phyloP scores from a whole-genome alignment of 306 rosid species.

The Sicyos baderoa region DNA sequence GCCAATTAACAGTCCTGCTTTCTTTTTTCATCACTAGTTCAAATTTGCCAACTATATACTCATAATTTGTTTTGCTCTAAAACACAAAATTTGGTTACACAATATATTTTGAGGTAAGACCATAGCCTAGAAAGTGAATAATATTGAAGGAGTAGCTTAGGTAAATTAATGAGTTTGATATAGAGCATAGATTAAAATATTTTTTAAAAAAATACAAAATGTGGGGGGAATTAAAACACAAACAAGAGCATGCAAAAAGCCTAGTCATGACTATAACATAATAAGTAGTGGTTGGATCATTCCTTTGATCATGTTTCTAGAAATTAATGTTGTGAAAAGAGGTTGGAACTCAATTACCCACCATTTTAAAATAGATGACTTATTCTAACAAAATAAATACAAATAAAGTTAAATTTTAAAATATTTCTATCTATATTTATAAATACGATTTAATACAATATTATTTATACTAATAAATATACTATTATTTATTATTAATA shows the following conservation, averaged over 20 bases:
- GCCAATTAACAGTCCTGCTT: background rate
- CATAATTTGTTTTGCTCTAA: background rate
- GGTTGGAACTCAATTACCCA: conserved; percentile 12
- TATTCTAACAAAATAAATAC: too few relatives aligned
- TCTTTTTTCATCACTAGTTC: background rate
- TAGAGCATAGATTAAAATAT: background rate
- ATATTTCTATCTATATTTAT: too few relatives aligned
- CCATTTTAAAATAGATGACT: background rate
- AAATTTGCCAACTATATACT: background rate
- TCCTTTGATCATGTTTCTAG: conserved; percentile 8
- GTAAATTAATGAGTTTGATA: background rate
- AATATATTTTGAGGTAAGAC: background rate
- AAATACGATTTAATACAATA: too few relatives aligned
- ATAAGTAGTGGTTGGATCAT: conserved; percentile 8
- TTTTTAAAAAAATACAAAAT: too few relatives aligned
- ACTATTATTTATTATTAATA: too few relatives aligned
- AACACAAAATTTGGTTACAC: background rate
- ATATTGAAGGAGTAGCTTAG: background rate
- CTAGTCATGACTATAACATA: conserved; percentile 1
- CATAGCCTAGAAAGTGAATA: background rate
- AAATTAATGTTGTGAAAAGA: conserved; percentile 12
- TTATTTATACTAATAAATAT: too few relatives aligned
- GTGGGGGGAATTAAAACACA: background rate
- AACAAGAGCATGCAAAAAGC: conserved; percentile 2
- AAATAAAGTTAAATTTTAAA: too few relatives aligned